Conservation (phyloP, 2,329 filamentous ascomycete species). For the Penicillium sp. region DNA sequence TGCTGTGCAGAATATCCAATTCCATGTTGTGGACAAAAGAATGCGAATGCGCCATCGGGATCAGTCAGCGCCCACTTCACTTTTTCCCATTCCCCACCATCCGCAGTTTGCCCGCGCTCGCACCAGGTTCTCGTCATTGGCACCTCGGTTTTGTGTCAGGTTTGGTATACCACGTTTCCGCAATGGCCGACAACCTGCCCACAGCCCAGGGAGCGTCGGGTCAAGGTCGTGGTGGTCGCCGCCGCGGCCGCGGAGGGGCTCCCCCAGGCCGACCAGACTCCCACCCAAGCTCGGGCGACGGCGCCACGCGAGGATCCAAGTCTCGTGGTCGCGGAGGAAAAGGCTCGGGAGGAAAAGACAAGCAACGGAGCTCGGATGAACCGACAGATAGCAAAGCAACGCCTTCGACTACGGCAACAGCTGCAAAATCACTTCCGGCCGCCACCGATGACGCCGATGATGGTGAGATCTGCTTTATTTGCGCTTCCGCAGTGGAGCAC, state of each 20-base stretch:
- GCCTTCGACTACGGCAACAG: constrained; percentile 22
- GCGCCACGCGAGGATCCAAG: constrained; percentile 34
- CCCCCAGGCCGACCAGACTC: constrained; percentile 26
- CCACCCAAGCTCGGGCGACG: constrained; percentile 22
- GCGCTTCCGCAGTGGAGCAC: constrained; percentile 82
- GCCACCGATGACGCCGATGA: constrained; percentile 52
- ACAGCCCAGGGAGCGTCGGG: constrained; percentile 27
- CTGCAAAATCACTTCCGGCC: constrained; percentile 28
- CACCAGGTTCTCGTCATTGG: constrained; percentile 10
- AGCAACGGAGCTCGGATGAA: constrained; percentile 20
- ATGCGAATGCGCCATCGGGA: constrained; percentile 5
- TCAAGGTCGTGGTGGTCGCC: constrained; percentile 41
- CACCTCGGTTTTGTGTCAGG: constrained; percentile 4
- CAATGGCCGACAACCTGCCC: constrained; percentile 30
- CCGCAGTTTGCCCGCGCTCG: constrained; percentile 6
- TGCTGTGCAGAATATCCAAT: too few relatives aligned
- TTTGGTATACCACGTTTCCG: constrained; percentile 6
- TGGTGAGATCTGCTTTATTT: constrained; percentile 92
- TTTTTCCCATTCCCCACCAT: constrained; percentile 19
- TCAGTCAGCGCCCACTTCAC: constrained; percentile 20
- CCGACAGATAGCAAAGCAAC: constrained; percentile 14
- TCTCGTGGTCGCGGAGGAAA: constrained; percentile 31
- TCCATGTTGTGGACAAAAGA: background rate
- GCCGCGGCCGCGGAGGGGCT: constrained; percentile 38
- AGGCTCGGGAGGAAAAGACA: constrained; percentile 32